Conservation (phyloP, 768 basidiomycete genomes). For the Russula foetens region DNA sequence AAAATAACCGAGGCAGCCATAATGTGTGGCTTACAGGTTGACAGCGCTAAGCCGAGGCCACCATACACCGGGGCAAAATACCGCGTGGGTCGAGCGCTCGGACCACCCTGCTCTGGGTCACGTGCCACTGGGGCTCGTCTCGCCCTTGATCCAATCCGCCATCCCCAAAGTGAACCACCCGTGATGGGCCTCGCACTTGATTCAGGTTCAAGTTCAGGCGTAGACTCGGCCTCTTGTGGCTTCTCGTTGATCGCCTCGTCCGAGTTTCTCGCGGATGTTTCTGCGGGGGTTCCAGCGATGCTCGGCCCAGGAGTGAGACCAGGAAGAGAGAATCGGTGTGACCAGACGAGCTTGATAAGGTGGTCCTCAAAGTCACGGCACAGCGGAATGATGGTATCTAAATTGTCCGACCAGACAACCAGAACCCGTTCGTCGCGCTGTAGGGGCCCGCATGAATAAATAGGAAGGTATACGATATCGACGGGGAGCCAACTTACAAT, state of each 20-base stretch:
- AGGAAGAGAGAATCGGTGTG: conserved; percentile 22
- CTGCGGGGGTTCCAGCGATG: conserved; percentile 32
- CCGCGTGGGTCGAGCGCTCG: conserved; percentile 32
- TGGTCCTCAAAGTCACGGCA: conserved; percentile 66
- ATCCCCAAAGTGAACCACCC: conserved; percentile 22
- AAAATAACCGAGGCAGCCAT: background rate
- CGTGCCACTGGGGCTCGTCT: conserved; percentile 12
- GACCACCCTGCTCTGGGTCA: conserved; percentile 47
- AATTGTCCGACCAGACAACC: conserved; percentile 77
- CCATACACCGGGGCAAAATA: conserved; percentile 67
- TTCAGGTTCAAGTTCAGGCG: background rate
- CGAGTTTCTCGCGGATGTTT: conserved; percentile 41
- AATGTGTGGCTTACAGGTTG: conserved; percentile 39
- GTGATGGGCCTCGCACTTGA: conserved; percentile 6
- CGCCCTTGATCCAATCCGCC: conserved; percentile 26
- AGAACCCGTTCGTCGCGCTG: conserved; percentile 80
- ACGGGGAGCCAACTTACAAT: conserved; percentile 39
- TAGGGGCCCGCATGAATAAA: background rate
- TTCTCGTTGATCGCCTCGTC: conserved; percentile 51
- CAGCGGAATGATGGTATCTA: conserved; percentile 72
- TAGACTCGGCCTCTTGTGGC: conserved; percentile 16
- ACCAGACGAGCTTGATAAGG: conserved; percentile 78
- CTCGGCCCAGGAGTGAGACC: background rate
- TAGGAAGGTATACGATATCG: background rate
- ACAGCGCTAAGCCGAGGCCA: conserved; percentile 59